These are phyloP conservation scores for Talaromyces islandicus DNA, from an alignment of 2,329 filamentous ascomycete species.

Conservation along the genomic window DNA sequence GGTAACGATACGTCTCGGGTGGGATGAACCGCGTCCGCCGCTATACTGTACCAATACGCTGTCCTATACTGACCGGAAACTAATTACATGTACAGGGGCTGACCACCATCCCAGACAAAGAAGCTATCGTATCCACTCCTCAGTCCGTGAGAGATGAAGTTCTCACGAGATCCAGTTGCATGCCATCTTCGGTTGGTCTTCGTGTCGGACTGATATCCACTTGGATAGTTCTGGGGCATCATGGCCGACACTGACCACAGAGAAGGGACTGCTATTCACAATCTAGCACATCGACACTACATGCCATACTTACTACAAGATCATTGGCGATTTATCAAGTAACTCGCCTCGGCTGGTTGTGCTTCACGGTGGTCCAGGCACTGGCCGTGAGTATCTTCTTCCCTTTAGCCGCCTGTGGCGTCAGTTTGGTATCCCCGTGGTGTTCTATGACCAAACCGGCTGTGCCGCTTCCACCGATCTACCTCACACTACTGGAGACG, in stretches of 20 bases:
- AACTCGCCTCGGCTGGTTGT: background rate
- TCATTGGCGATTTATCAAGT: background rate
- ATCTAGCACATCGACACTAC: background rate
- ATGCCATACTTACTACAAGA: conserved; percentile 1
- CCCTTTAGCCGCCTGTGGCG: background rate
- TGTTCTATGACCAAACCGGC: conserved; percentile 1
- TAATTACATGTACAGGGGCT: conserved; percentile 33
- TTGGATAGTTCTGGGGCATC: background rate
- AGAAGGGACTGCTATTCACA: background rate
- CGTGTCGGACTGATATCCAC: background rate
- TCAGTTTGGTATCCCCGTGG: background rate
- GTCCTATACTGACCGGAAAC: conserved; percentile 57
- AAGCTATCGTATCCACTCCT: conserved; percentile 48
- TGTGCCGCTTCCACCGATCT: conserved; percentile 1
- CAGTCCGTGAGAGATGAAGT: background rate
- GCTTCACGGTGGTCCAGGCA: background rate
- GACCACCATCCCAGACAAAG: conserved; percentile 94
- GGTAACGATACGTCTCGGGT: too few species aligned
- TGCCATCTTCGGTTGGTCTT: background rate
- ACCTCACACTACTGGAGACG: background rate
- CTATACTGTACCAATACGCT: too few species aligned
- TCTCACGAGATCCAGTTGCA: background rate
- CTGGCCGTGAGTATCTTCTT: conserved; percentile 1
- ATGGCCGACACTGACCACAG: background rate
- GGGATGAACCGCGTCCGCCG: too few species aligned